Evolutionary conservation across 108 stramenopile species (phyloP).

Genomic region (Skeletonema potamos): DNA sequence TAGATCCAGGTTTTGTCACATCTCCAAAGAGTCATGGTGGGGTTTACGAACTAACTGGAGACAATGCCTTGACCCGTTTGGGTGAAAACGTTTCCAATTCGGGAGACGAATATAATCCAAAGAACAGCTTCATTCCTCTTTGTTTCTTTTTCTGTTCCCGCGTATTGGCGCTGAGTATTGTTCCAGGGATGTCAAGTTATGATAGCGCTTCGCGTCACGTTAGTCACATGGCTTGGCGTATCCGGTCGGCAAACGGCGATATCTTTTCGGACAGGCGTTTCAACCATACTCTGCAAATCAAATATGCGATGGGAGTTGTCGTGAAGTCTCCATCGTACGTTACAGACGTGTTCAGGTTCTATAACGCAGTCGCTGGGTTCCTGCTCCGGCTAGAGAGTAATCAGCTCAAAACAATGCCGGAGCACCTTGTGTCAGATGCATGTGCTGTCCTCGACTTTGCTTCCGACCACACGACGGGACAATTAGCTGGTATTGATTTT

Average conservation of each 20-base stretch:
- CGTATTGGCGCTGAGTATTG: slow-evolving; percentile 67
- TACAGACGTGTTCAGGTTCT: slow-evolving; percentile 65
- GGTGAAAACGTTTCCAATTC: slow-evolving; percentile 52
- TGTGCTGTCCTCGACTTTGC: slow-evolving; percentile 72
- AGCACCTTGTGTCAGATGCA: slow-evolving; percentile 79
- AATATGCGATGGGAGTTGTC: slow-evolving; percentile 67
- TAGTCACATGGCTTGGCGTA: slow-evolving; percentile 52
- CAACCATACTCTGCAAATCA: slow-evolving; percentile 51
- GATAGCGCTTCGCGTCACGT: slow-evolving; percentile 59
- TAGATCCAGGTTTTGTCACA: slow-evolving; percentile 75
- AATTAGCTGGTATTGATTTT: slow-evolving; percentile 63
- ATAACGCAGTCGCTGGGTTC: slow-evolving; percentile 63
- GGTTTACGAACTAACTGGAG: slow-evolving; percentile 65
- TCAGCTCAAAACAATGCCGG: slow-evolving; percentile 67
- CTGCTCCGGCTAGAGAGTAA: slow-evolving; percentile 57
- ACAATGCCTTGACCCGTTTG: slow-evolving; percentile 71
- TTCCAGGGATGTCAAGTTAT: slow-evolving; percentile 54
- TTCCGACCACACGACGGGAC: slow-evolving; percentile 55
- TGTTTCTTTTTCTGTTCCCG: slow-evolving; percentile 85
- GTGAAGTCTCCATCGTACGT: slow-evolving; percentile 72
- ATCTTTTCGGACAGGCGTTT: slow-evolving; percentile 68
- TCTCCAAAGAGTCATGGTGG: slow-evolving; percentile 62
- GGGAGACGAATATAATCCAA: slow-evolving; percentile 53
- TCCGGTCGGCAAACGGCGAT: slow-evolving; percentile 58
- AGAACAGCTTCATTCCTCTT: slow-evolving; percentile 83